Conservation (phyloP, 2,329 filamentous ascomycete genomes). For the Westerdykella aurantiaca region DNA sequence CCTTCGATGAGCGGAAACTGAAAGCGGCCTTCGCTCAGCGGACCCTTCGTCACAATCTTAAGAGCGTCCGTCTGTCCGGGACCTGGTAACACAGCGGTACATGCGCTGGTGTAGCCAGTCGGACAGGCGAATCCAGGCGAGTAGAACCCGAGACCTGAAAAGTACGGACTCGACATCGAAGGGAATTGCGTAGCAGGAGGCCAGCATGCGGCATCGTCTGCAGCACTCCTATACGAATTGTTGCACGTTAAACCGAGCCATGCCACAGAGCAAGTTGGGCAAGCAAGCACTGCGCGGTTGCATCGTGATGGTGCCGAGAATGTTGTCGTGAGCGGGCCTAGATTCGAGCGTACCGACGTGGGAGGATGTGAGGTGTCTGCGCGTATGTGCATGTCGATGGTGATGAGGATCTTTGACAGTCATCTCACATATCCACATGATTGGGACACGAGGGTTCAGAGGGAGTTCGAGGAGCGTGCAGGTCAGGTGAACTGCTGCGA, state of each 20-base stretch:
- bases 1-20: constrained; percentile 14
- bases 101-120: constrained; percentile 13
- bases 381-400: no score
- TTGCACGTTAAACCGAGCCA: constrained; percentile 12
- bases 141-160: constrained; percentile 15
- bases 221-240: constrained; percentile 2
- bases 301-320: constrained; percentile 15
- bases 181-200: constrained; percentile 10
- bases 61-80: background rate
- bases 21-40: constrained; percentile 2
- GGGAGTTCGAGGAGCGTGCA: no score
- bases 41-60: background rate
- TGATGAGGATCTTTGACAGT: no score
- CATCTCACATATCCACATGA: no score
- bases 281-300: constrained; percentile 7
- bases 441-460: no score
- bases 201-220: constrained; percentile 15
- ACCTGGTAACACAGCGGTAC: constrained; percentile 7
- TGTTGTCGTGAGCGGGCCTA: constrained; percentile 15
- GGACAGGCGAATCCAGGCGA: constrained; percentile 17
- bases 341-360: constrained; percentile 4
- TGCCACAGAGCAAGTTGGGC: constrained; percentile 9
- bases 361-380: background rate
- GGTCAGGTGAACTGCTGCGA: no score
- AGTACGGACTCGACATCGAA: background rate